Evolutionary conservation across 2,329 filamentous ascomycete species (phyloP).

Genomic region (Aspergillus pseudoglaucus): DNA sequence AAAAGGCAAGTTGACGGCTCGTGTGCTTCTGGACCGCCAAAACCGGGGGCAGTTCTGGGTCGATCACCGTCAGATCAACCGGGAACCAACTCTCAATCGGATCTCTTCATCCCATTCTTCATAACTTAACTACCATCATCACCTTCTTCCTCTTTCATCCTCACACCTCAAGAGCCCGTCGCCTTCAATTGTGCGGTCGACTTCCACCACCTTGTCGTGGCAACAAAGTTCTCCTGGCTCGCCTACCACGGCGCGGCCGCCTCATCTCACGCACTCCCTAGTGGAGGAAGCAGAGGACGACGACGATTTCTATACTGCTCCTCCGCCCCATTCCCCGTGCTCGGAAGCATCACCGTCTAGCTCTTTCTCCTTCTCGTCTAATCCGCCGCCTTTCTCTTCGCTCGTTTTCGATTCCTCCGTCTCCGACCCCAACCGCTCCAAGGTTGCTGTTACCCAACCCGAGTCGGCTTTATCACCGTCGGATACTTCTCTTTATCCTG

Average conservation of each 20-base stretch:
- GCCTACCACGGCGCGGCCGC: slow-evolving; percentile 42
- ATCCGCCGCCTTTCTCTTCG: slow-evolving; percentile 58
- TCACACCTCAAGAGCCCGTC: not conserved
- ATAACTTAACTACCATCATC: not conserved
- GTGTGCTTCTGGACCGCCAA: not conserved
- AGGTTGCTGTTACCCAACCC: slow-evolving; percentile 42
- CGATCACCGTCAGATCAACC: slow-evolving; percentile 1
- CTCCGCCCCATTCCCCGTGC: slow-evolving; percentile 32
- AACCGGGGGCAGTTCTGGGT: not conserved
- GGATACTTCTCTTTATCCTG: slow-evolving; percentile 41
- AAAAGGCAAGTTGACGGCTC: not conserved
- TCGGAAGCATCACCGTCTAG: slow-evolving; percentile 40
- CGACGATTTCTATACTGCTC: slow-evolving; percentile 32
- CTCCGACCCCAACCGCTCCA: slow-evolving; percentile 30
- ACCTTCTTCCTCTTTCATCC: not conserved
- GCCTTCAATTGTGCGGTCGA: slow-evolving; percentile 2
- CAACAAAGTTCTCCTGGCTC: slow-evolving; percentile 23
- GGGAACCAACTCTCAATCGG: not conserved
- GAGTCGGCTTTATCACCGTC: slow-evolving; percentile 43
- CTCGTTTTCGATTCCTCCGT: slow-evolving; percentile 48
- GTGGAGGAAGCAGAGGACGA: slow-evolving; percentile 35
- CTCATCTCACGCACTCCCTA: slow-evolving; percentile 29
- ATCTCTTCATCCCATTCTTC: not conserved
- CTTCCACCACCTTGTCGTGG: slow-evolving; percentile 28
- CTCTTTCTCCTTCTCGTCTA: slow-evolving; percentile 50